phyloP scores from a whole-genome alignment of 1,139 yeast genomes.

The Kodamaea anthophila region DNA sequence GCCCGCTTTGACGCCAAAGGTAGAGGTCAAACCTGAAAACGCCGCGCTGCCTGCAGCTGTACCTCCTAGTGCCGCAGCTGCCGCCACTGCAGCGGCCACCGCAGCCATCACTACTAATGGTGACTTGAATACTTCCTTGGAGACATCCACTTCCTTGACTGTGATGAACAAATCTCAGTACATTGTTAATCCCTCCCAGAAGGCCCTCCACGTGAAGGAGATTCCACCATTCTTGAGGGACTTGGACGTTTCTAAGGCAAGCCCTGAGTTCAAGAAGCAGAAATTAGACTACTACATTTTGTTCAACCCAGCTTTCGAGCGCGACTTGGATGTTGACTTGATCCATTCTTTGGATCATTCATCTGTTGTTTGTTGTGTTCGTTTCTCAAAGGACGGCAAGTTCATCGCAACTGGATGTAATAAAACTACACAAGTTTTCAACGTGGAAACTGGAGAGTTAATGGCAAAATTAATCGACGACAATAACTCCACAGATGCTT shows the following conservation, averaged over 20 bases:
- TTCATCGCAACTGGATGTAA: conserved; percentile 96
- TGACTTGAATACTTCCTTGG: conserved; percentile 15
- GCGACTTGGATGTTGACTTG: conserved; percentile 73
- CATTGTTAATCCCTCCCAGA: conserved; percentile 38
- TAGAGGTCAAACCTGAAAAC: conserved; percentile 7
- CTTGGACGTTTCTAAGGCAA: conserved; percentile 72
- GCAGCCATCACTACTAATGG: conserved; percentile 9
- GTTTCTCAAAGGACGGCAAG: conserved; percentile 89
- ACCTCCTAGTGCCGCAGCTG: conserved; percentile 11
- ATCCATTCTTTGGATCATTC: conserved; percentile 89
- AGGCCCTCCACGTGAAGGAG: conserved; percentile 59
- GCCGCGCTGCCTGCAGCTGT: conserved; percentile 7
- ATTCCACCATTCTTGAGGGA: conserved; percentile 80
- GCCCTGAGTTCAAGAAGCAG: conserved; percentile 75
- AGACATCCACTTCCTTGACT: conserved; percentile 31
- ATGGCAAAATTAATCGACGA: conserved; percentile 84
- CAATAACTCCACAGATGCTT: conserved; percentile 38
- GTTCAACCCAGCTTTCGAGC: conserved; percentile 77
- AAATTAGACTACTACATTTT: conserved; percentile 84
- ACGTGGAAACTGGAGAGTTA: conserved; percentile 86
- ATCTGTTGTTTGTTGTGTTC: conserved; percentile 93
- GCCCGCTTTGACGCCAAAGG: conserved; percentile 7
- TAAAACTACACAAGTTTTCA: conserved; percentile 90
- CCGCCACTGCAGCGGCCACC: conserved; percentile 9
- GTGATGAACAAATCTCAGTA: conserved; percentile 39